Base-by-base conservation (phyloP, 257 asterid genomes). In the Primulina tabacum region DNA sequence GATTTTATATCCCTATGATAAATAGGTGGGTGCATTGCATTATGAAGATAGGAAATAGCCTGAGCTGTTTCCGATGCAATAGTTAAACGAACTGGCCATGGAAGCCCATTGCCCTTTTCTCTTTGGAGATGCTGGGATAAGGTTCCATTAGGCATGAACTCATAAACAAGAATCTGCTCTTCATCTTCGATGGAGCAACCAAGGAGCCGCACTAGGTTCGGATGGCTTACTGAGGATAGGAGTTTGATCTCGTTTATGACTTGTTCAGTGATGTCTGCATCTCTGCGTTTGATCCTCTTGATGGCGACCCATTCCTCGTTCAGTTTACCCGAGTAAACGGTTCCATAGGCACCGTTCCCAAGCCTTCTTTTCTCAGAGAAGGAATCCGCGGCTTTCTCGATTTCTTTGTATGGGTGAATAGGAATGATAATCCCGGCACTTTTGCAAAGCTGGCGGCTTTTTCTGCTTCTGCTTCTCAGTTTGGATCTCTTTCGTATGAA, bases 101-200 rank as follows among this genome's bases (percentile, higher is more conserved):
- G 75, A 0, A 90, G 83, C 0, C 76, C 86, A 6, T 21, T n/a
- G 8, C 88, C 82, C 18, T 68, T 84, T 40, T 81, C 82, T 64
- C 84, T 66, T 18, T 81, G 96, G 18, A 90, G 75, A 68, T 90
- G 97, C 67, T 90, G 92, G 14, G 83, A 81, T 40, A 90, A 67
- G 2, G 97, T 90, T 26, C 97, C 97, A 35, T 88, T 88, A 6
- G 97, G 89, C 97, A 90, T 90, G 84, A 78, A 90, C 61, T 90
- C 97, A 30, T 88, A 90, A 6, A 90, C 85, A 4, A 90, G 89
- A 47, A 88, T 85, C 70, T 88, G 97, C 62, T 90, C 89, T 12
- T 85, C 97, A 8, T 85, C 73, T 30, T 87, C 90, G 4, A 90
- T 84, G 3, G 86, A 85, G 69, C 97, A 90, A 6, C 97, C 97